These are phyloP conservation scores for Plantago coronopus DNA, from an alignment of 305 asterid species.

Conservation along the genomic window DNA sequence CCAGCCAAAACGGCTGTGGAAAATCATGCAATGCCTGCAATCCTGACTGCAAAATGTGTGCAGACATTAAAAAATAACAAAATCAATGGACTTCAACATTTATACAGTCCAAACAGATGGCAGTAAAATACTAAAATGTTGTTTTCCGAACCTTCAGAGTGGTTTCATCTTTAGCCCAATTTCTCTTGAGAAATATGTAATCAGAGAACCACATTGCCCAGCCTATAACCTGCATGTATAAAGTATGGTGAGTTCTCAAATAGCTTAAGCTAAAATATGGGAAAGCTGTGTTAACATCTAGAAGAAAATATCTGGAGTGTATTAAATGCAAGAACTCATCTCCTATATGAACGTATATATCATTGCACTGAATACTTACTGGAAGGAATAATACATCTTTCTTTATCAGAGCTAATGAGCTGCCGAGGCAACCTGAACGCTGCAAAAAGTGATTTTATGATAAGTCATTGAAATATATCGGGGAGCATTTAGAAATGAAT, in stretches of 20 bases:
- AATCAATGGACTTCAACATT: constrained; percentile 20
- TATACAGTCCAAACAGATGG: constrained; percentile 16
- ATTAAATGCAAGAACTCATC: background rate
- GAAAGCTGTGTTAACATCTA: background rate
- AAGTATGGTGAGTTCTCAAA: constrained; percentile 1
- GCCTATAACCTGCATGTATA: constrained; percentile 56
- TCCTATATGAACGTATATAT: background rate
- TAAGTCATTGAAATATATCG: constrained; percentile 20
- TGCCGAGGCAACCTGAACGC: constrained; percentile 80
- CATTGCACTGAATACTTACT: constrained; percentile 37
- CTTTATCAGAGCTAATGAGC: constrained; percentile 61
- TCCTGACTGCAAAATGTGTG: constrained; percentile 55
- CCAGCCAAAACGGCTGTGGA: constrained; percentile 71
- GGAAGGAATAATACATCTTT: constrained; percentile 51
- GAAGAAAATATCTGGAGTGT: background rate
- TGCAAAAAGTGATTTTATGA: constrained; percentile 31
- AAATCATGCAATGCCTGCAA: constrained; percentile 44
- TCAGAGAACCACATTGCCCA: constrained; percentile 88
- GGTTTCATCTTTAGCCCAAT: constrained; percentile 68
- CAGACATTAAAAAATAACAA: constrained; percentile 22
- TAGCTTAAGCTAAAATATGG: constrained; percentile 1
- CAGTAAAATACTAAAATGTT: constrained; percentile 6
- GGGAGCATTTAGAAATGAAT: background rate
- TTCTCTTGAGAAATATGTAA: constrained; percentile 60
- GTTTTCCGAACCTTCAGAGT: constrained; percentile 48